Base-by-base conservation (phyloP, 2,329 filamentous ascomycete species). In the Cladosporium sp. region DNA sequence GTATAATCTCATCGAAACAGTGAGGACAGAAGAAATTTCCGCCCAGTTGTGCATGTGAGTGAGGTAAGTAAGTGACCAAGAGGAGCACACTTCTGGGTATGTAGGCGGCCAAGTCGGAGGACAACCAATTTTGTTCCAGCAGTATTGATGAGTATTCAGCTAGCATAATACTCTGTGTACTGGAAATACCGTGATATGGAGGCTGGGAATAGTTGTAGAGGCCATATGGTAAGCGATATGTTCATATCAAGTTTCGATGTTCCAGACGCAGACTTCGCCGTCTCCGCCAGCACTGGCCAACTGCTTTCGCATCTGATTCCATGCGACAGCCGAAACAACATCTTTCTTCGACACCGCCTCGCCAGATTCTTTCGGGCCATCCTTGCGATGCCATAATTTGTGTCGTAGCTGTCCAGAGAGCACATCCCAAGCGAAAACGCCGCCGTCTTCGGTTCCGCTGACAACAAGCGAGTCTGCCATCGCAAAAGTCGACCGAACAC, bases 391-490 rank as follows among this genome's bases (percentile, higher is more conserved):
- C 37, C 71, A 74, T 5, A 96, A 74, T 64, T 78, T 84, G 34
- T 88, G 84, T 59, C 84, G 78, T 52, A 89, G 71, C 57, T 86
- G 83, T 1, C 90, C 92, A 5, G 82, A 88, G 57, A 96, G 72
- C 19, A 96, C 76, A 75, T 97, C 92, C 93, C 93, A 97, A 1
- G 85, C 90, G 77, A 87, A 87, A 7, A 92, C 74, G 67, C 80
- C 80, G 2, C 88, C 89, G 61, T 88, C 79, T 74, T 97, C 92
- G 67, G 92, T 91, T 7, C 93, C 93, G 52, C 85, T 88, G 3
- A 97, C 68, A 1, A 94, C 90, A 51, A 88, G 87, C 60, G 84
- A 86, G 74, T 96, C 93, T 63, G 83, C 86, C 30, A 84, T 81
- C 0, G 90, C 92, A 58, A 97, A 77, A 4, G 89, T 80, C 39